phyloP scores from a whole-genome alignment of 208 protist species.

The Trypanosomatidae sp. region DNA sequence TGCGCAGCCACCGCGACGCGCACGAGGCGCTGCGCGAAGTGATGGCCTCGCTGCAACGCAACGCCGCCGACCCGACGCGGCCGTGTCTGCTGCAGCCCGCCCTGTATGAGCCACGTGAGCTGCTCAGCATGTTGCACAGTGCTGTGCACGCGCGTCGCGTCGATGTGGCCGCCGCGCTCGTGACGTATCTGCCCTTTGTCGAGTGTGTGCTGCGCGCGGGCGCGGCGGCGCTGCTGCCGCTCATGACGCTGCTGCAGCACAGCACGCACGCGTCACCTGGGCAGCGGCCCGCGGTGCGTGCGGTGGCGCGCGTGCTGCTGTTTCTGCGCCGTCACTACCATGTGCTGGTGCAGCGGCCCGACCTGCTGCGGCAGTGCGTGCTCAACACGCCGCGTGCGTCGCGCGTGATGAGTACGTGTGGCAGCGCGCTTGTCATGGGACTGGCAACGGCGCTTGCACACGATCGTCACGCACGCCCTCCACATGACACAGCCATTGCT shows the following conservation, averaged over 20 bases:
- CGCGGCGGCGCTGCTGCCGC: constrained; percentile 24
- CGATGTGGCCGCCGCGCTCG: constrained; percentile 28
- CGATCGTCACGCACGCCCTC: not conserved
- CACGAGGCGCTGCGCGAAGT: constrained; percentile 29
- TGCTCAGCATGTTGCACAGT: constrained; percentile 51
- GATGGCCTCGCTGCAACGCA: constrained; percentile 1
- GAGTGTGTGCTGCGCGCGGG: constrained; percentile 26
- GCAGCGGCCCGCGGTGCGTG: constrained; percentile 5
- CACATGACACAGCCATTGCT: too few relatives aligned
- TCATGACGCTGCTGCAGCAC: constrained; percentile 40
- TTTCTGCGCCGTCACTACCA: constrained; percentile 52
- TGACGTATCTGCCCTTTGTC: constrained; percentile 57
- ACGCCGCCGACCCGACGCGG: constrained; percentile 3
- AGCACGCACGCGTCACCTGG: constrained; percentile 9
- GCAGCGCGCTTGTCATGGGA: too few relatives aligned
- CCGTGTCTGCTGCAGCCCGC: constrained; percentile 22
- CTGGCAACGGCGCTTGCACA: too few relatives aligned
- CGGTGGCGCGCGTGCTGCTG: constrained; percentile 15
- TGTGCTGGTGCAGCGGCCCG: constrained; percentile 33
- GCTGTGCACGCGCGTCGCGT: constrained; percentile 27
- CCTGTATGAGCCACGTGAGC: constrained; percentile 39
- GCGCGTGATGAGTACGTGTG: not conserved
- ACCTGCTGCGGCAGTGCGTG: constrained; percentile 50
- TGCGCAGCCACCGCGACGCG: constrained; percentile 10
- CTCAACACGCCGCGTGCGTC: constrained; percentile 20